phyloP scores from a whole-genome alignment of 257 asterid species.

The Prunella vulgaris region DNA sequence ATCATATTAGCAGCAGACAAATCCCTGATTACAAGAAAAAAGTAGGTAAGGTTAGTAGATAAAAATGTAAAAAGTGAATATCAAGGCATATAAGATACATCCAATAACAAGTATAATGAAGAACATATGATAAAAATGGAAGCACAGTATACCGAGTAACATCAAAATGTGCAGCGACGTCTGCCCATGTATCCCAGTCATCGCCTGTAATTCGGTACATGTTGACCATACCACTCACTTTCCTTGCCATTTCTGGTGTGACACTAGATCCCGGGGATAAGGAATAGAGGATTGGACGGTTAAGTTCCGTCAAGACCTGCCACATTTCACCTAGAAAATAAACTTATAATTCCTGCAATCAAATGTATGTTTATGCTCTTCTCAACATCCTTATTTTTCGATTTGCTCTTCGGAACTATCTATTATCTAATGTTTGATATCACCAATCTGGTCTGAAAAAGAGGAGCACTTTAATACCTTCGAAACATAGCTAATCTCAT shows the following conservation, averaged over 20 bases:
- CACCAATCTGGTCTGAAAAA: neutral
- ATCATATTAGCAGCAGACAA: constrained; percentile 66
- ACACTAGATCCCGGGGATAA: constrained; percentile 83
- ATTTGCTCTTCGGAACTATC: neutral
- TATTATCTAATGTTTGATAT: neutral
- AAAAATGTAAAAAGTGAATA: neutral
- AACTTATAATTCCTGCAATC: neutral
- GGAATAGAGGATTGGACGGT: constrained; percentile 64
- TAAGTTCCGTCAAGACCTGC: constrained; percentile 59
- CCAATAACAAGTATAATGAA: neutral
- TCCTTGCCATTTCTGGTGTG: constrained; percentile 74
- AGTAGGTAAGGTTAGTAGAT: neutral
- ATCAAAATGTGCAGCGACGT: constrained; percentile 71
- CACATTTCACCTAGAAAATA: constrained; percentile 14
- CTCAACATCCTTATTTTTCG: neutral
- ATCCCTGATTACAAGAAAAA: constrained; percentile 43
- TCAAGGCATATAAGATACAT: neutral
- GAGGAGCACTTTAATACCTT: constrained; percentile 43
- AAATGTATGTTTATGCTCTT: neutral
- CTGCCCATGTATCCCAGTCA: constrained; percentile 96
- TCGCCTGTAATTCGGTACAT: constrained; percentile 95
- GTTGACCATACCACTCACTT: constrained; percentile 62
- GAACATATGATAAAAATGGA: constrained; percentile 1
- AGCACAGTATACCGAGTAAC: constrained; percentile 50
- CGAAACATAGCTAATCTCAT: constrained; percentile 77